Base-by-base conservation (phyloP, 1,284 basidiomycete species). In the Marasmius oreades region DNA sequence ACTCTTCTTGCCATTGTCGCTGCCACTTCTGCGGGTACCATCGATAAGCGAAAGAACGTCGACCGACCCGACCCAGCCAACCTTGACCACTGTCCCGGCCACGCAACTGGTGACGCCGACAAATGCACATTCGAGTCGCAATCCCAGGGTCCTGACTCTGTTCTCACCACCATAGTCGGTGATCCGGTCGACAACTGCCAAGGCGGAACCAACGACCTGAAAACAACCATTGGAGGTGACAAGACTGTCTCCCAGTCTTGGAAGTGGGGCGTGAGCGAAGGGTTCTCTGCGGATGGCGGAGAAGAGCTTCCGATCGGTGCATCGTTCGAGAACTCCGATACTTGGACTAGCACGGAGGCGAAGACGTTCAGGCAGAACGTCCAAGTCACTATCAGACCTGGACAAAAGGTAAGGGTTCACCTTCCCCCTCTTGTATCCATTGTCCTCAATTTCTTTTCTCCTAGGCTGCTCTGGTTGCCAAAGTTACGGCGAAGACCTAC, bases 321-420 rank as follows among this genome's bases (percentile, higher is more conserved):
- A n/a, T n/a, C n/a, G n/a, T n/a, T n/a, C n/a, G n/a, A n/a, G n/a
- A n/a, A n/a, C n/a, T n/a, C n/a, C n/a, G n/a, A n/a, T n/a, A n/a
- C n/a, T n/a, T n/a, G n/a, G n/a, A 51, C 28, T 51, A 51, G 24
- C 50, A 51, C 50, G 16, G 34, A 51, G n/a, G 50, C 50, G 31
- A 51, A 51, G 31, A 51, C 50, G 14, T 51, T 51, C 22, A 33
- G 50, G 14, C 50, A 51, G 50, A 51, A 51, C 52, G 26, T 52
- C n/a, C 16, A 37, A 2, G 36, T 52, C 1, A 52, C 51, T 14
- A 42, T 52, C 4, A 5, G 36, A 12, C 51, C 51, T 37, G 51
- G 51, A n/a, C 33, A 52, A n/a, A 52, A 52, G 51, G 51, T 42
- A n/a, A 52, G 36, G 2, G 14, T 47, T 26, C 23, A 11, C 10